These are phyloP conservation scores for Teunomyces tritomae DNA, from an alignment of 805 yeast species.

Conservation along the genomic window DNA sequence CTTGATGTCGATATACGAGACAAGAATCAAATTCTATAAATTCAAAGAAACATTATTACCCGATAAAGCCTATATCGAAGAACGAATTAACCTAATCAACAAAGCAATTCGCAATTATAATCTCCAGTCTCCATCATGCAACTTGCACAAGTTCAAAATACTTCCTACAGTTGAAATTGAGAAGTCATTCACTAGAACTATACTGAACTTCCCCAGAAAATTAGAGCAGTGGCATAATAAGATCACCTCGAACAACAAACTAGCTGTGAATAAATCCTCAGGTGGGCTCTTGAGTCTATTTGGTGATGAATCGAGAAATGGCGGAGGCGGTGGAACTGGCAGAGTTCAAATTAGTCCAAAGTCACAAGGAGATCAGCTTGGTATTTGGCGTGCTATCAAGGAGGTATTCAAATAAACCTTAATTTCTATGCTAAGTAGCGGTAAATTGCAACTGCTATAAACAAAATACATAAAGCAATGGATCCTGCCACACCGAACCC, in stretches of 20 bases:
- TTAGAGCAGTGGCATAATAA: slow-evolving; percentile 16
- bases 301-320: slow-evolving; percentile 6
- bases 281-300: slow-evolving; percentile 8
- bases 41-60: background rate
- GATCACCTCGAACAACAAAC: slow-evolving; percentile 1
- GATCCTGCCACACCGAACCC: slow-evolving; percentile 8
- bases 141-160: slow-evolving; percentile 39
- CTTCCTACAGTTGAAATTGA: slow-evolving; percentile 24
- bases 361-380: slow-evolving; percentile 1
- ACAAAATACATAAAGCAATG: slow-evolving; percentile 7
- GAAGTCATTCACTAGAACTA: slow-evolving; percentile 15
- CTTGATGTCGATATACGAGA: slow-evolving; percentile 1
- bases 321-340: slow-evolving; percentile 9
- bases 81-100: slow-evolving; percentile 22
- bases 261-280: background rate
- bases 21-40: background rate
- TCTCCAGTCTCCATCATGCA: slow-evolving; percentile 37
- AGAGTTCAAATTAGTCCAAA: background rate
- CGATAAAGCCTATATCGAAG: slow-evolving; percentile 18
- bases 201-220: slow-evolving; percentile 11
- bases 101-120: slow-evolving; percentile 32
- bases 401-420: slow-evolving; percentile 18
- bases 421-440: background rate
- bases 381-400: slow-evolving; percentile 31
- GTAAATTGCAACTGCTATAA: slow-evolving; percentile 3